These are phyloP conservation scores for Claviceps monticola DNA, from an alignment of 2,329 filamentous ascomycete species.

Conservation along the genomic window DNA sequence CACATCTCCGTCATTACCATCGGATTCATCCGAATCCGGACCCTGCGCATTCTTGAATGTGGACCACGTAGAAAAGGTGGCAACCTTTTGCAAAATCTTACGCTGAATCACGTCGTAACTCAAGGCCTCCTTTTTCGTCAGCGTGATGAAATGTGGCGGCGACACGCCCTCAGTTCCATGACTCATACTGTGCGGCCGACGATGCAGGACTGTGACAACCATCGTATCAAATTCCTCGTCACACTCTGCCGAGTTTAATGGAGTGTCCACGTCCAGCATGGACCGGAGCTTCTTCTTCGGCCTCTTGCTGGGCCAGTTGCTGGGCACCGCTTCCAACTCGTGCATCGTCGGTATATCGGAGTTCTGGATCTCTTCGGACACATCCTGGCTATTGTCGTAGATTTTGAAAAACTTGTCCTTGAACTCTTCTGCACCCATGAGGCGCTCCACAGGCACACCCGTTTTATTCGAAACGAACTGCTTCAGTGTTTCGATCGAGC, in stretches of 20 bases:
- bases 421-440: constrained; percentile 78
- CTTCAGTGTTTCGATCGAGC: constrained; percentile 54
- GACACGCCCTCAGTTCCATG: constrained; percentile 18
- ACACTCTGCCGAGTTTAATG: constrained; percentile 34
- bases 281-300: constrained; percentile 33
- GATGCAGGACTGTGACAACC: constrained; percentile 59
- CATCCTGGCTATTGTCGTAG: constrained; percentile 53
- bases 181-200: constrained; percentile 24
- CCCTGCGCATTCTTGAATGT: constrained; percentile 42
- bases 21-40: constrained; percentile 28
- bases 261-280: constrained; percentile 34
- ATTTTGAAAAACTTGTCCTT: constrained; percentile 76
- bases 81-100: constrained; percentile 65
- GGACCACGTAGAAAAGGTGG: constrained; percentile 59
- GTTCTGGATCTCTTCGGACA: constrained; percentile 56
- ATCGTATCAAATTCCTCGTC: constrained; percentile 51
- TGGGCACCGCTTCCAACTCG: constrained; percentile 67
- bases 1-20: constrained; percentile 52
- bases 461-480: constrained; percentile 54
- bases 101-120: constrained; percentile 58
- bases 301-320: constrained; percentile 54
- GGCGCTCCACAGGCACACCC: constrained; percentile 46
- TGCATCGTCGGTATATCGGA: constrained; percentile 57
- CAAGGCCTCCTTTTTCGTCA: constrained; percentile 57
- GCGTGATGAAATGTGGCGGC: constrained; percentile 56